Conservation (phyloP, 768 basidiomycete genomes). For the Collybiopsis confluens region DNA sequence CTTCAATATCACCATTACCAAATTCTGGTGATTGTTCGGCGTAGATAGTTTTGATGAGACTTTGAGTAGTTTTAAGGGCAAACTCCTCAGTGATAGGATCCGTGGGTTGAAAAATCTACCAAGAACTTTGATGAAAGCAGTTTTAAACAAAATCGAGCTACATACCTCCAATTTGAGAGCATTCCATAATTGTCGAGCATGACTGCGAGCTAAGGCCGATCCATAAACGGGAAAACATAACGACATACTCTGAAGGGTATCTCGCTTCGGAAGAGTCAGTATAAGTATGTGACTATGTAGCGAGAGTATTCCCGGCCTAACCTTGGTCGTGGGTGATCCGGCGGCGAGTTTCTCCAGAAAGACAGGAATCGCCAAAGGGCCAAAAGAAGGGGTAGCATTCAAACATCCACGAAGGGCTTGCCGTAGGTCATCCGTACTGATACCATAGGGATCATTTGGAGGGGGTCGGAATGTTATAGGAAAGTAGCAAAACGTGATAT, state of each 20-base stretch:
- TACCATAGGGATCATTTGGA: constrained; percentile 89
- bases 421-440: constrained; percentile 84
- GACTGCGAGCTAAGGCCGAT: constrained; percentile 47
- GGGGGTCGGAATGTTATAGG: constrained; percentile 96
- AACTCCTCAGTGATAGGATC: constrained; percentile 70
- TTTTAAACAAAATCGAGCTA: not conserved
- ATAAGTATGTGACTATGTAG: not conserved
- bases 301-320: constrained; percentile 21
- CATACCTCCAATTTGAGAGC: constrained; percentile 82
- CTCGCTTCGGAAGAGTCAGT: constrained; percentile 47
- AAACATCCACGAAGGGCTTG: constrained; percentile 65
- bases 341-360: constrained; percentile 90
- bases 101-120: constrained; percentile 88
- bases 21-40: constrained; percentile 35
- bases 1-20: constrained; percentile 41
- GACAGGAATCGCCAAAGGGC: constrained; percentile 77
- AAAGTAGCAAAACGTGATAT: constrained; percentile 97
- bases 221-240: constrained; percentile 86
- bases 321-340: constrained; percentile 81
- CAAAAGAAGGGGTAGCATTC: constrained; percentile 76
- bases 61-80: constrained; percentile 67
- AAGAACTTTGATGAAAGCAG: not conserved
- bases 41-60: constrained; percentile 74
- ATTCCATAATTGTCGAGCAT: constrained; percentile 84
- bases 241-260: constrained; percentile 76